phyloP scores from a whole-genome alignment of 257 asterid genomes.

The Galeopsis tetrahit region DNA sequence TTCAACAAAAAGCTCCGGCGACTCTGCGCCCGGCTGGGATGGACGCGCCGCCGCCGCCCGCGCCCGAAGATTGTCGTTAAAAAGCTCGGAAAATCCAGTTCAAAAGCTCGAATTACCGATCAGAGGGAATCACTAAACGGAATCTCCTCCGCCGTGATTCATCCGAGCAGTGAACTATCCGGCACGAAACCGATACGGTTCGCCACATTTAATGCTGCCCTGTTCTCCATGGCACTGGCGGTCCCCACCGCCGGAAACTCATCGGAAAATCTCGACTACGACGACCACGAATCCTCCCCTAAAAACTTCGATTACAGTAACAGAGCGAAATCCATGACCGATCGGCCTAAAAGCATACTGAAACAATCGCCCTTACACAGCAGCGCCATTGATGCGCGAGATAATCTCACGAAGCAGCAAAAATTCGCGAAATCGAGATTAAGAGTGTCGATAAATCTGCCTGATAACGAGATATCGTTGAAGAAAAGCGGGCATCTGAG shows the following conservation, averaged over 20 bases:
- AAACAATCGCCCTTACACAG: conserved; percentile 77
- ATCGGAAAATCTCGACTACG: conserved; percentile 40
- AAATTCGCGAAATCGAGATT: conserved; percentile 68
- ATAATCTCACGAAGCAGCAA: conserved; percentile 47
- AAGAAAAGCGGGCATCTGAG: conserved; percentile 62
- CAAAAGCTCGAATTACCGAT: conserved; percentile 21
- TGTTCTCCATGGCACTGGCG: conserved; percentile 96
- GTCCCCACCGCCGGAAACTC: conserved; percentile 51
- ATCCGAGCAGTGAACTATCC: conserved; percentile 58
- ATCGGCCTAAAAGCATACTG: conserved; percentile 77
- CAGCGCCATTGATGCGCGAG: conserved; percentile 13
- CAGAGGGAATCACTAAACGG: conserved; percentile 31
- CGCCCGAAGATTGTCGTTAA: conserved; percentile 59
- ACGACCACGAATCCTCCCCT: conserved; percentile 31
- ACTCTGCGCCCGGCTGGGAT: conserved; percentile 57
- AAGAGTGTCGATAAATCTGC: conserved; percentile 87
- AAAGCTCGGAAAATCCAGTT: conserved; percentile 59
- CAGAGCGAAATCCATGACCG: conserved; percentile 50
- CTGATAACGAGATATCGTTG: conserved; percentile 90
- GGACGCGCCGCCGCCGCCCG: conserved; percentile 65
- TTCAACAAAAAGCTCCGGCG: conserved; percentile 62
- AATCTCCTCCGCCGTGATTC: conserved; percentile 67
- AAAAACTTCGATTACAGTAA: conserved; percentile 31
- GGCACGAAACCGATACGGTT: conserved; percentile 50
- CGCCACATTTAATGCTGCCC: conserved; percentile 94